These are phyloP conservation scores for Crithidia acanthocephali DNA, from an alignment of 208 protist genomes.

Conservation along the genomic window DNA sequence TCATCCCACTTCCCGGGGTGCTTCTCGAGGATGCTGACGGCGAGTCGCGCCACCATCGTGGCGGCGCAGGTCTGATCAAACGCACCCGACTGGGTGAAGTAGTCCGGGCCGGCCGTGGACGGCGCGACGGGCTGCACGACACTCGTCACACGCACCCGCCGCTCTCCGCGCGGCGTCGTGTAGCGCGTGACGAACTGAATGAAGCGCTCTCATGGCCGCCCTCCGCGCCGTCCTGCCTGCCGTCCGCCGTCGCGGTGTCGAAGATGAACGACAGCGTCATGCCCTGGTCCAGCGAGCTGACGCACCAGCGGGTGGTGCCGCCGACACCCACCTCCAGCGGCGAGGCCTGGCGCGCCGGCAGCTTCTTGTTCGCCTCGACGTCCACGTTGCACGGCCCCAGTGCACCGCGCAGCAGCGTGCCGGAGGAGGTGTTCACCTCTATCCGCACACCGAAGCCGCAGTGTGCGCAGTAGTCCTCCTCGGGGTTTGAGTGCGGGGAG, in stretches of 20 bases:
- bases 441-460: slow-evolving; percentile 76
- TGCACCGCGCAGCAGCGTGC: slow-evolving; percentile 73
- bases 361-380: slow-evolving; percentile 45
- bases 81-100: slow-evolving; percentile 47
- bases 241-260: slow-evolving; percentile 73
- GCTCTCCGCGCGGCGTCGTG: slow-evolving; percentile 74
- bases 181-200: slow-evolving; percentile 97
- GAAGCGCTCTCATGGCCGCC: slow-evolving; percentile 62
- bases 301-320: slow-evolving; percentile 69
- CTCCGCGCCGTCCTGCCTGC: slow-evolving; percentile 2
- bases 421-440: slow-evolving; percentile 72
- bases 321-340: slow-evolving; percentile 64
- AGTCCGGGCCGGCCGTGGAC: slow-evolving; percentile 38
- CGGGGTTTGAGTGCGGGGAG: background rate
- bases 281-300: slow-evolving; percentile 64
- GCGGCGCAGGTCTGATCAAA: slow-evolving; percentile 97
- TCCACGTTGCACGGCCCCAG: slow-evolving; percentile 75
- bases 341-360: slow-evolving; percentile 38
- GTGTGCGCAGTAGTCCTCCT: slow-evolving; percentile 32
- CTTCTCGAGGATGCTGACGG: slow-evolving; percentile 70
- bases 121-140: slow-evolving; percentile 70
- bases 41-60: slow-evolving; percentile 79
- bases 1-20: slow-evolving; percentile 85
- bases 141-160: slow-evolving; percentile 91
- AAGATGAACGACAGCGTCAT: slow-evolving; percentile 76